A percentile compares a stretch with the other conserved stretches of the same genome.
Evolutionary conservation across 805 yeast species (phyloP).

Genomic region (Lipomyces starkeyi): DNA sequence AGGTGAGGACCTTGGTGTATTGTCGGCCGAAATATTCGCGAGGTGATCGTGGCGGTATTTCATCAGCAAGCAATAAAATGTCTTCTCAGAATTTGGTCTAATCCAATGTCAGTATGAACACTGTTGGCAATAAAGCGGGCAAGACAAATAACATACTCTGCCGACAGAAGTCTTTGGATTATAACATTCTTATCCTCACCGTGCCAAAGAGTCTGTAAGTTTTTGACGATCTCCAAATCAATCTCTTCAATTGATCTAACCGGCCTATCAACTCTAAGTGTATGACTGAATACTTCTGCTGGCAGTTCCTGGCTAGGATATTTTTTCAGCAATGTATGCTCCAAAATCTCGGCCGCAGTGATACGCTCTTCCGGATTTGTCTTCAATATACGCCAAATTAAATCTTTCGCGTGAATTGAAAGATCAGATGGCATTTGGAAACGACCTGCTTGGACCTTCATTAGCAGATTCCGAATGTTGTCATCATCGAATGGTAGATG

Average conservation of each 20-base stretch:
- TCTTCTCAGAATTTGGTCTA: constrained; percentile 73
- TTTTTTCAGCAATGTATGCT: constrained; percentile 81
- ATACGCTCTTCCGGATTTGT: constrained; percentile 85
- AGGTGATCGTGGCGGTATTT: constrained; percentile 75
- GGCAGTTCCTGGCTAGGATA: constrained; percentile 51
- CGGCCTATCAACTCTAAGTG: constrained; percentile 45
- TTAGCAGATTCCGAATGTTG: constrained; percentile 80
- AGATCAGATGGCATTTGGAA: constrained; percentile 82
- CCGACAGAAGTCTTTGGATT: constrained; percentile 57
- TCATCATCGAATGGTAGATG: constrained; percentile 97
- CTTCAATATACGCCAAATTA: constrained; percentile 77
- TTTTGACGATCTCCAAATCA: constrained; percentile 76
- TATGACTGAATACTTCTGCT: constrained; percentile 25
- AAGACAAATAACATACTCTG: constrained; percentile 41
- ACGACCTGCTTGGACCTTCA: constrained; percentile 90
- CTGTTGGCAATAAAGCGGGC: not conserved
- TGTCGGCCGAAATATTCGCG: constrained; percentile 29
- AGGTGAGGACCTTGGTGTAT: constrained; percentile 26
- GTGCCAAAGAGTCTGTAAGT: constrained; percentile 80
- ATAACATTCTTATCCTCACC: constrained; percentile 67
- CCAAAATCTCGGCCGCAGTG: constrained; percentile 72
- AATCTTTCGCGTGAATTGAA: constrained; percentile 84
- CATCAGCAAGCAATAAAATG: constrained; percentile 74
- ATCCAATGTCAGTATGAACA: not conserved
- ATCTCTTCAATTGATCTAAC: constrained; percentile 54